These are phyloP conservation scores for Omphalea diandra DNA, from an alignment of 441 rosid species.

Conservation along the genomic window DNA sequence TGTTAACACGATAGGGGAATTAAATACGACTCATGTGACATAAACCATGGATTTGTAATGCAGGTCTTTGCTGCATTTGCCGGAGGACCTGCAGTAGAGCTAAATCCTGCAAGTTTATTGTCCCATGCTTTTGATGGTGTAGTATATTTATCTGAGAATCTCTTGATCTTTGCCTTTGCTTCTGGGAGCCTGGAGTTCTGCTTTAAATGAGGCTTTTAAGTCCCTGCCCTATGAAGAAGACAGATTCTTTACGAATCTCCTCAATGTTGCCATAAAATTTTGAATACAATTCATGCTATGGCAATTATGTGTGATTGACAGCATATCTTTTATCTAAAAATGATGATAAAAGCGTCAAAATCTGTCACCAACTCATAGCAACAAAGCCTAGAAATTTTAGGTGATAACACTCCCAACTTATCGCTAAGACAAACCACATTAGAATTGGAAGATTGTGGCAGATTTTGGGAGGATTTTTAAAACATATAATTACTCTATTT, in stretches of 20 bases:
- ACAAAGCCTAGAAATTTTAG: background rate
- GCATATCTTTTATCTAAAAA: no score
- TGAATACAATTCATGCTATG: no score
- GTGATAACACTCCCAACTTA: background rate
- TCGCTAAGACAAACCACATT: background rate
- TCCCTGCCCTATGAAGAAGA: conserved; percentile 54
- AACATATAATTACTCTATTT: background rate
- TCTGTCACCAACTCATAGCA: background rate
- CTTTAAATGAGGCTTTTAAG: conserved; percentile 58
- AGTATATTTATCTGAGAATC: conserved; percentile 56
- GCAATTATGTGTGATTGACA: no score
- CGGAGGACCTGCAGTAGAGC: conserved; percentile 63
- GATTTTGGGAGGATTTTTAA: background rate
- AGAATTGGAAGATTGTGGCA: background rate
- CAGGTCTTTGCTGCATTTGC: conserved; percentile 61
- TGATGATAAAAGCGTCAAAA: background rate
- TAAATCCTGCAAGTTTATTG: conserved; percentile 51
- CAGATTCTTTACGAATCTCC: conserved; percentile 18
- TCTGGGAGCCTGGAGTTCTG: conserved; percentile 70
- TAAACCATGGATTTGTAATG: conserved; percentile 20
- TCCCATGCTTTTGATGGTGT: conserved; percentile 60
- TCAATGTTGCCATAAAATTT: background rate
- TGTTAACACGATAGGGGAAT: background rate
- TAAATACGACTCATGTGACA: no score
- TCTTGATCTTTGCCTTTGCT: conserved; percentile 66